These are phyloP conservation scores for Trypanosoma conorhini DNA, from an alignment of 208 protist species.

Conservation along the genomic window DNA sequence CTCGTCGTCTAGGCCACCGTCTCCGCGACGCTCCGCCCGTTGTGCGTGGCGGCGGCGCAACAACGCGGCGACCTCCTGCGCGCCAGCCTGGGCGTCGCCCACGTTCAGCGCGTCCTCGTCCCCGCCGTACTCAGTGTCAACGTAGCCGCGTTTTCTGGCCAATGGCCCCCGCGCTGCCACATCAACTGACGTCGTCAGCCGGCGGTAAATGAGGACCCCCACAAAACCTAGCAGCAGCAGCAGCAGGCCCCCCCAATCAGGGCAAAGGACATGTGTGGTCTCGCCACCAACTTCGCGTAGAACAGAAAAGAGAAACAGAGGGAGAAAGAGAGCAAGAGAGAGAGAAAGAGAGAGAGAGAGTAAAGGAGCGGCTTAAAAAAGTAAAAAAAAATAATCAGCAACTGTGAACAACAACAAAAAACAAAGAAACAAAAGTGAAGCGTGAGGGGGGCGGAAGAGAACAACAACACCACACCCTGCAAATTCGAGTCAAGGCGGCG, in stretches of 20 bases:
- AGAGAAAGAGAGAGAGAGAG: not conserved
- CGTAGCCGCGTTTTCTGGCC: not conserved
- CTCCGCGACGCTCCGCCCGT: not conserved
- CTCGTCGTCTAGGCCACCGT: slow-evolving; percentile 4
- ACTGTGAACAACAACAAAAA: too few relatives aligned
- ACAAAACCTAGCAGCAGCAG: not conserved
- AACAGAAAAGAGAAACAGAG: slow-evolving; percentile 11
- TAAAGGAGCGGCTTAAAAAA: slow-evolving; percentile 3
- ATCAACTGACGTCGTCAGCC: not conserved
- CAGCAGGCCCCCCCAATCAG: not conserved
- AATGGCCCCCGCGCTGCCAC: not conserved
- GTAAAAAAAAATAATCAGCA: not conserved
- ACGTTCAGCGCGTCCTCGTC: slow-evolving; percentile 7
- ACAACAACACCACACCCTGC: too few relatives aligned
- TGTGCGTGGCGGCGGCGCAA: slow-evolving; percentile 4
- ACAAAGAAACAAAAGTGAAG: not conserved
- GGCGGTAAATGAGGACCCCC: not conserved
- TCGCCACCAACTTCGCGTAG: not conserved
- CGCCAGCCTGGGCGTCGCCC: not conserved
- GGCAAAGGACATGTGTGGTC: not conserved
- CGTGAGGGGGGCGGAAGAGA: too few relatives aligned
- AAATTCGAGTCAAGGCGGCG: too few relatives aligned
- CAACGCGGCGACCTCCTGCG: not conserved
- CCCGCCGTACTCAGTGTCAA: slow-evolving; percentile 8
- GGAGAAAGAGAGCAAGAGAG: not conserved